Evolutionary conservation across 2,329 filamentous ascomycete species (phyloP).

Genomic region (Alternaria infectoria): DNA sequence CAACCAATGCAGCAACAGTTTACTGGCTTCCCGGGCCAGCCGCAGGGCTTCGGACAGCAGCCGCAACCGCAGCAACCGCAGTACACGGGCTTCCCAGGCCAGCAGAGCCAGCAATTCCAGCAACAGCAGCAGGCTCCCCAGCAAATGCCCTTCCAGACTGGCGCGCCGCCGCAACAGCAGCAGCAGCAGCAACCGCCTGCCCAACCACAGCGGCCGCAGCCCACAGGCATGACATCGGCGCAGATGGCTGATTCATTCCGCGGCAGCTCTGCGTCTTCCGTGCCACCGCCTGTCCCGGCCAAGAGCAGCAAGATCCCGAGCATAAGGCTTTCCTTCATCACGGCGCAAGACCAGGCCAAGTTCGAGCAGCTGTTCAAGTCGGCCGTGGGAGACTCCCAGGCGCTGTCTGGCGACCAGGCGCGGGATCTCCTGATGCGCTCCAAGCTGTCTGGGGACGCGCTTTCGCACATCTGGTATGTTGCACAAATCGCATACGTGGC

Average conservation of each 20-base stretch:
- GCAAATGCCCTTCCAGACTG: slow-evolving; percentile 48
- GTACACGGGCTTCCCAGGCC: slow-evolving; percentile 57
- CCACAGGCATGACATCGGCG: slow-evolving; percentile 66
- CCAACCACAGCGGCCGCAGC: slow-evolving; percentile 58
- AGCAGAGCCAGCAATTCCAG: slow-evolving; percentile 52
- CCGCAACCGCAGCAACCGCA: slow-evolving; percentile 52
- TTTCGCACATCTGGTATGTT: slow-evolving; percentile 88
- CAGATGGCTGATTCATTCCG: slow-evolving; percentile 71
- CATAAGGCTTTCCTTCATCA: slow-evolving; percentile 94
- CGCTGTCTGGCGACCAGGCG: slow-evolving; percentile 90
- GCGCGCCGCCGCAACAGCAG: slow-evolving; percentile 63
- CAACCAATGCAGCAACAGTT: slow-evolving; percentile 59
- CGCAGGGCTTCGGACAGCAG: slow-evolving; percentile 55
- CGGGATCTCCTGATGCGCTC: slow-evolving; percentile 88
- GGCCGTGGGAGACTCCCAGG: slow-evolving; percentile 81
- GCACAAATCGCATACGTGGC: not conserved
- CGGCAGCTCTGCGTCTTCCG: slow-evolving; percentile 38
- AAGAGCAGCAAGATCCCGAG: slow-evolving; percentile 84
- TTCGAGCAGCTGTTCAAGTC: slow-evolving; percentile 98
- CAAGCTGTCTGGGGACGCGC: slow-evolving; percentile 81
- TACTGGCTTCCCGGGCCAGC: slow-evolving; percentile 57
- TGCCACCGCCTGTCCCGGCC: slow-evolving; percentile 68
- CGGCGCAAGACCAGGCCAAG: slow-evolving; percentile 90
- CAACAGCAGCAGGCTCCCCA: slow-evolving; percentile 63
- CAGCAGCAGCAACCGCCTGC: slow-evolving; percentile 62